Conservation (phyloP, 371 early-diverging fungal genomes). For the Lichtheimia ramosa region DNA sequence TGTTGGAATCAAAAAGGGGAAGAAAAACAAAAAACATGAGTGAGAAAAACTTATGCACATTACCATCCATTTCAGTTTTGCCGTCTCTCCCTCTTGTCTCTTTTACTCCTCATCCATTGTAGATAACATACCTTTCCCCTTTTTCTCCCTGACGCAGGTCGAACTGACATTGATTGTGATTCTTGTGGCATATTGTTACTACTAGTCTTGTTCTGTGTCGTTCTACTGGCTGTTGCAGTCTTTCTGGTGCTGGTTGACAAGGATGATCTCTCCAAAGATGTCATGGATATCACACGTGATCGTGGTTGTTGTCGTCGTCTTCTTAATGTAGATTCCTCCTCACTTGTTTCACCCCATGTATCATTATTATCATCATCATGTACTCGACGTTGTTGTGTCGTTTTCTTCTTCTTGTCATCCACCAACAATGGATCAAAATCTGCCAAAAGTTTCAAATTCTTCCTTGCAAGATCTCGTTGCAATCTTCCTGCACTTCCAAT, state of each 20-base stretch:
- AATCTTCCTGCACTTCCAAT: background rate
- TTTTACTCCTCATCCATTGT: conserved; percentile 21
- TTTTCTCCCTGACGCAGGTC: conserved; percentile 23
- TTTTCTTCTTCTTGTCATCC: background rate
- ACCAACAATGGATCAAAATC: conserved; percentile 15
- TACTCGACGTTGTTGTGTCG: background rate
- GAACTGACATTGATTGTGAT: conserved; percentile 6
- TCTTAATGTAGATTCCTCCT: background rate
- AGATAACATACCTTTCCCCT: conserved; percentile 44
- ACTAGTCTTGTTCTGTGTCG: conserved; percentile 3
- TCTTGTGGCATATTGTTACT: conserved; percentile 1
- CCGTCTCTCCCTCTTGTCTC: conserved; percentile 3
- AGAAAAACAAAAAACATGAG: conserved; percentile 8
- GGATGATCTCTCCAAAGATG: background rate
- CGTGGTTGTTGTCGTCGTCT: background rate
- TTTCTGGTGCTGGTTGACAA: conserved; percentile 1
- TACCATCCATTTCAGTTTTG: conserved; percentile 24
- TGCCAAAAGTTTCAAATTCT: conserved; percentile 3
- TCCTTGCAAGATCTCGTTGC: background rate
- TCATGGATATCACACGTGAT: conserved; percentile 17
- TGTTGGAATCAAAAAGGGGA: conserved; percentile 9
- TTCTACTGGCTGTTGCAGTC: background rate
- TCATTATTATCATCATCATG: conserved; percentile 1
- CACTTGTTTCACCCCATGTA: background rate
- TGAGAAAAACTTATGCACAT: conserved; percentile 17